Evolutionary conservation across 2,329 filamentous ascomycete genomes (phyloP), one percentile per base, ranked within the genome.

Genomic region (Arthrobotrys musiformis): DNA sequence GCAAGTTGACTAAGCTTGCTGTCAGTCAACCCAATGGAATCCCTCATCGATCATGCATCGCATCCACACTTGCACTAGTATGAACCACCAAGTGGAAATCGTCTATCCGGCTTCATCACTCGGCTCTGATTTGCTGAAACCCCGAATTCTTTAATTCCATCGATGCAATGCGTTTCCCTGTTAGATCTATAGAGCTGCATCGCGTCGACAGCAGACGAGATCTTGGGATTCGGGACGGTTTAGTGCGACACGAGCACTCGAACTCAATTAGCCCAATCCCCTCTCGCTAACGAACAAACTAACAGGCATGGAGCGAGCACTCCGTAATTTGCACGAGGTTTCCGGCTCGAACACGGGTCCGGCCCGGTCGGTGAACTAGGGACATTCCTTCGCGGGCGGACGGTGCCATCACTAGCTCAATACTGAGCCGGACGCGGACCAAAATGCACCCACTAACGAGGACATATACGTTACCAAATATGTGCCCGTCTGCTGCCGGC

Each of bases 281-380:
- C 19, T 56, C 50, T 56, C 50, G 50, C 50, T 56, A 35, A 19
- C 40, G 19, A 6, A 17, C 9, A 42, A 28, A 30, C 50, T 56
- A 35, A 19, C 40, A 42, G n/a, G 40, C 9, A 42, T 19, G 40
- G n/a, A n/a, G n/a, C n/a, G n/a, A n/a, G n/a, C n/a, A 35, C 30
- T 35, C 11, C 30, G 5, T 24, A 48, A 22, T 24, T 50, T 11
- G 33, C 62, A 63, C 54, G 33, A 74, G 61, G 50, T 56, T 48
- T 58, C 63, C 63, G 70, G 70, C 46, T 68, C 56, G 35, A 62
- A 50, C 54, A 68, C 62, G 70, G 64, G 64, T 58, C 56, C 72
- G 72, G 58, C 54, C 72, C 64, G 56, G 64, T 44, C 63, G 63
- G 24, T 33, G 17, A 6, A 37, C 50, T 33, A 58, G 54, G 54